Conservation (phyloP, 148 eudicot species). For the Chenopodium album region DNA sequence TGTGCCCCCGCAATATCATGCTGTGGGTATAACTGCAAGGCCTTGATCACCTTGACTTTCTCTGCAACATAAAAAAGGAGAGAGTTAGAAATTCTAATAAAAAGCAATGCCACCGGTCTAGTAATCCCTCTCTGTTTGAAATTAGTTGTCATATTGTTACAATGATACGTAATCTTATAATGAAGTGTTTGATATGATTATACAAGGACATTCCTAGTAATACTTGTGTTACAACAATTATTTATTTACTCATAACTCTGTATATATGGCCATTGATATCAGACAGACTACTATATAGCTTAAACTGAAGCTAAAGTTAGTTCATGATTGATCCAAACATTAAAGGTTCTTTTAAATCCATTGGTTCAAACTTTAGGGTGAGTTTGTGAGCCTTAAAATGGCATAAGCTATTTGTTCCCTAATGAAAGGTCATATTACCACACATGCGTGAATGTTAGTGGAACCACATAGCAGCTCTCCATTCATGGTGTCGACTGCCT, state of each 20-base stretch:
- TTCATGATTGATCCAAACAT: neutral
- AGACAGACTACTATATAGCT: too few relatives aligned
- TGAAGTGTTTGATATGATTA: neutral
- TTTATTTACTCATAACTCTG: too few relatives aligned
- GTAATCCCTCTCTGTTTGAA: too few relatives aligned
- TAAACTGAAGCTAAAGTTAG: neutral
- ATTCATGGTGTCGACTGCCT: conserved; percentile 35
- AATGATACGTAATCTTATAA: neutral
- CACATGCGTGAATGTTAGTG: conserved; percentile 31
- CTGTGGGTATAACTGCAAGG: neutral
- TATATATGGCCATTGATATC: neutral
- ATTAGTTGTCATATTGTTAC: neutral
- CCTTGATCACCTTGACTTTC: conserved; percentile 6
- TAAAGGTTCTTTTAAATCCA: neutral
- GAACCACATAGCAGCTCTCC: conserved; percentile 39
- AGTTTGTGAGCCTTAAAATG: neutral
- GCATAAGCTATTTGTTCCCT: neutral
- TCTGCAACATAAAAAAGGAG: neutral
- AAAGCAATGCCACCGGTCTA: neutral
- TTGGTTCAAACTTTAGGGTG: neutral
- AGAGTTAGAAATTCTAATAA: neutral
- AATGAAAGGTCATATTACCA: conserved; percentile 4
- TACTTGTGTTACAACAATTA: neutral
- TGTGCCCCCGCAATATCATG: neutral
- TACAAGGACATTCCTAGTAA: too few relatives aligned